phyloP scores from a whole-genome alignment of 805 yeast species.

The Kregervanrija delftensis region DNA sequence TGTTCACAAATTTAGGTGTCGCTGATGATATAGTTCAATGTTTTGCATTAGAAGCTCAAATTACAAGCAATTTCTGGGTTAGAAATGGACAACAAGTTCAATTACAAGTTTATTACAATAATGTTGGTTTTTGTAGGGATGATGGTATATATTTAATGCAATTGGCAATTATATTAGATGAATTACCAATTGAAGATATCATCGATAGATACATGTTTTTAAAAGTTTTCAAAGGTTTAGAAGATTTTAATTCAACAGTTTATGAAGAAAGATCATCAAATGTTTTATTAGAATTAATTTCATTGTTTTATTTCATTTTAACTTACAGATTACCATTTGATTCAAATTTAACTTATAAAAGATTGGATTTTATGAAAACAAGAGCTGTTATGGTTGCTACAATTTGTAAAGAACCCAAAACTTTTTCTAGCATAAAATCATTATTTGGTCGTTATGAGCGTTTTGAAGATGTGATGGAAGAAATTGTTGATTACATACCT shows the following conservation, averaged over 20 bases:
- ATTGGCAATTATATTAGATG: constrained; percentile 32
- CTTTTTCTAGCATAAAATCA: constrained; percentile 43
- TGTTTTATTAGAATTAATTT: constrained; percentile 36
- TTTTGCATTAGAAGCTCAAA: constrained; percentile 54
- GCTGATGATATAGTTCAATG: constrained; percentile 56
- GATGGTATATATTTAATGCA: constrained; percentile 44
- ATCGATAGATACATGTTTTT: constrained; percentile 53
- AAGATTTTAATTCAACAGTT: constrained; percentile 27
- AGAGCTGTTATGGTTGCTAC: constrained; percentile 41
- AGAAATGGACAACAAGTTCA: constrained; percentile 52
- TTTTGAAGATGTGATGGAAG: constrained; percentile 47
- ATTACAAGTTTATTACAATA: constrained; percentile 16
- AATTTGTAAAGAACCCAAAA: constrained; percentile 44
- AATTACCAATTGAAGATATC: constrained; percentile 30
- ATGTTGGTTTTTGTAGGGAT: constrained; percentile 18
- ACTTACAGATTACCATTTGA: constrained; percentile 26
- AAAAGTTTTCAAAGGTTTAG: constrained; percentile 11
- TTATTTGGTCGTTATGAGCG: constrained; percentile 25
- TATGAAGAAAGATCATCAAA: constrained; percentile 44
- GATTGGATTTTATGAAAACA: constrained; percentile 17
- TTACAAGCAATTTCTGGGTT: constrained; percentile 63
- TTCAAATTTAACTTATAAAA: constrained; percentile 11
- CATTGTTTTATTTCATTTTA: constrained; percentile 39
- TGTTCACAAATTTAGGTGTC: constrained; percentile 25
- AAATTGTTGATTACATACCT: constrained; percentile 52